Evolutionary conservation across 2,329 filamentous ascomycete species (phyloP).

Genomic region (Diaporthe vexans): DNA sequence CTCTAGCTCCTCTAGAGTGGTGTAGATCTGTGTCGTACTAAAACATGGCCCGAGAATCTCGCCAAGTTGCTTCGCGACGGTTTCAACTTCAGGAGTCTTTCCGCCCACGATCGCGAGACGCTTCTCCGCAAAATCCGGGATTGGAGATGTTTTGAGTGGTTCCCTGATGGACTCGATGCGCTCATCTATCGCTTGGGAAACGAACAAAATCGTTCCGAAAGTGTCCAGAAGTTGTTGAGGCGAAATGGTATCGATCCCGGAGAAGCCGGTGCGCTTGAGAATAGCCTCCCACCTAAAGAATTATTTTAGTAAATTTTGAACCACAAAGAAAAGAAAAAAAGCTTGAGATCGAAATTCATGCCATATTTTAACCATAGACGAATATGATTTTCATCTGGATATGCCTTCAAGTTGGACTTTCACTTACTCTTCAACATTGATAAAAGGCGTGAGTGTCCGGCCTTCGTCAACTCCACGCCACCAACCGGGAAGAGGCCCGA

Average conservation of each 20-base stretch:
- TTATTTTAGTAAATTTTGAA: neutral
- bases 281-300: neutral
- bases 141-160: neutral
- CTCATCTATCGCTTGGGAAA: constrained; percentile 27
- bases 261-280: constrained; percentile 3
- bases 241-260: constrained; percentile 9
- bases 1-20: neutral
- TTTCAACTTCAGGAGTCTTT: neutral
- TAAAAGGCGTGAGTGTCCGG: constrained; percentile 26
- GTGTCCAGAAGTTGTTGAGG: neutral
- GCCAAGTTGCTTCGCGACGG: neutral
- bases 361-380: too few relatives aligned
- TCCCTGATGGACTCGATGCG: neutral
- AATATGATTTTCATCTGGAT: too few relatives aligned
- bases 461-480: constrained; percentile 33
- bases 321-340: too few relatives aligned
- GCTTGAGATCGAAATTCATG: too few relatives aligned
- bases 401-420: neutral
- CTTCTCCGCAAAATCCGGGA: neutral
- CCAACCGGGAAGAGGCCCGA: constrained; percentile 38
- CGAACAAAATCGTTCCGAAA: neutral
- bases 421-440: constrained; percentile 25
- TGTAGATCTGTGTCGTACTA: neutral
- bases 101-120: constrained; percentile 12
- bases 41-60: neutral